A percentile compares a stretch with the other conserved stretches of the same genome.
These are phyloP conservation scores for Alopecurus myosuroides DNA, from an alignment of 176 grass and related monocot species.

Conservation along the genomic window DNA sequence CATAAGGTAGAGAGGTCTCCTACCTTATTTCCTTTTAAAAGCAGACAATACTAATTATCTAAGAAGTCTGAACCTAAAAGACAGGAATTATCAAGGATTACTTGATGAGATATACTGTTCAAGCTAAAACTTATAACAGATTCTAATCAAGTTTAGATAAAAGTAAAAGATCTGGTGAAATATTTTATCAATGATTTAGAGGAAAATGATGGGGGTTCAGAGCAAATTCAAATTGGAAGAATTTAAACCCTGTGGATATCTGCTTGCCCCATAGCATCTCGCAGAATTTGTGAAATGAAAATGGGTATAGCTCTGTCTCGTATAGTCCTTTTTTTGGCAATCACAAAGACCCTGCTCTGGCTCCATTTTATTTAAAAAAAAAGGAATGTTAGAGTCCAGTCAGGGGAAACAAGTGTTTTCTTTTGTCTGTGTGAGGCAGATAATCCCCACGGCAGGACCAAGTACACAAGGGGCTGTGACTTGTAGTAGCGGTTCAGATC, in stretches of 20 bases:
- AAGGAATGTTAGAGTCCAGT: background rate
- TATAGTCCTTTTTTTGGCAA: background rate
- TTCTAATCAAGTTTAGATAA: background rate
- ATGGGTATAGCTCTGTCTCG: background rate
- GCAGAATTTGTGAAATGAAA: background rate
- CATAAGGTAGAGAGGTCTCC: background rate
- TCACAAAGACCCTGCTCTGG: background rate
- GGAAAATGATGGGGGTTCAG: background rate
- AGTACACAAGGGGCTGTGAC: background rate
- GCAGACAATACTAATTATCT: background rate
- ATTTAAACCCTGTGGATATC: background rate
- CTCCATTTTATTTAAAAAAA: background rate
- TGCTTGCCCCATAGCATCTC: background rate
- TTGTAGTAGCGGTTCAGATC: background rate
- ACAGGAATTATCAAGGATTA: background rate
- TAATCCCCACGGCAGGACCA: background rate
- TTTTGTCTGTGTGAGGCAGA: background rate
- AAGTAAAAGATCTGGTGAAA: background rate
- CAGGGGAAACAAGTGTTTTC: background rate
- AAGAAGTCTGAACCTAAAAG: background rate
- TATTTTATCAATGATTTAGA: background rate
- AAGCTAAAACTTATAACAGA: background rate
- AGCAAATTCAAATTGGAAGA: background rate
- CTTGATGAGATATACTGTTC: background rate
- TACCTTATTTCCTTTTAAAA: background rate